Conservation (phyloP, 768 basidiomycete genomes). For the Leccinum pellstonianum region DNA sequence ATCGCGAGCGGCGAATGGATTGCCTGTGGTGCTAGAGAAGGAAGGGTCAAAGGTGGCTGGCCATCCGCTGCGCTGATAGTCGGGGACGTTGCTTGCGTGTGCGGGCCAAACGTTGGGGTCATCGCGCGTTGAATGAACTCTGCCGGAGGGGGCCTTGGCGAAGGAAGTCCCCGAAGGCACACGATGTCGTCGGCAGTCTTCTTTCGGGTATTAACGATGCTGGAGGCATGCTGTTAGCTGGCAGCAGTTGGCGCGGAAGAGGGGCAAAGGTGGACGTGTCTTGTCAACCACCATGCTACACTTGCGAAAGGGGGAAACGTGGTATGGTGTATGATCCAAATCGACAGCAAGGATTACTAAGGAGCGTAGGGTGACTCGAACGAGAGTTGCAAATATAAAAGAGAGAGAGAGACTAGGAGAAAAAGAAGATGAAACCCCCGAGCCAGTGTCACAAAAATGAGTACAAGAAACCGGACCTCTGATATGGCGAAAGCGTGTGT, state of each 20-base stretch:
- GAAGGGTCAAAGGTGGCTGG: slow-evolving; percentile 16
- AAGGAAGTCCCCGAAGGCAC: no score
- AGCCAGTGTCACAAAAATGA: slow-evolving; percentile 8
- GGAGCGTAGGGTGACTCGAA: slow-evolving; percentile 15
- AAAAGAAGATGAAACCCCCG: neutral
- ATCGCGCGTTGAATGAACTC: no score
- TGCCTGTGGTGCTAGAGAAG: slow-evolving; percentile 2
- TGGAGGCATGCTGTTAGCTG: no score
- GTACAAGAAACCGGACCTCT: slow-evolving; percentile 3
- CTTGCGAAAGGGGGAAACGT: slow-evolving; percentile 17
- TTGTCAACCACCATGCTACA: slow-evolving; percentile 12
- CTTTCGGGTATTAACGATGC: no score
- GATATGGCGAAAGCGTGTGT: neutral
- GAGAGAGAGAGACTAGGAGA: neutral
- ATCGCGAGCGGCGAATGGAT: neutral
- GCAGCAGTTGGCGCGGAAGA: no score
- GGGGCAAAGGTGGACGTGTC: no score
- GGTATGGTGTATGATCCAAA: slow-evolving; percentile 17
- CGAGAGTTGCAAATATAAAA: neutral
- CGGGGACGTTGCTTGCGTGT: slow-evolving; percentile 31
- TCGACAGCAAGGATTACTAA: slow-evolving; percentile 32
- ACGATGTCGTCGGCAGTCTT: no score
- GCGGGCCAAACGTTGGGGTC: slow-evolving; percentile 26
- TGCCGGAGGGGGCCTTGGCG: no score
- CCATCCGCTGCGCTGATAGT: slow-evolving; percentile 44